phyloP scores from a whole-genome alignment of 2,329 filamentous ascomycete genomes.

The Dothistroma pini region DNA sequence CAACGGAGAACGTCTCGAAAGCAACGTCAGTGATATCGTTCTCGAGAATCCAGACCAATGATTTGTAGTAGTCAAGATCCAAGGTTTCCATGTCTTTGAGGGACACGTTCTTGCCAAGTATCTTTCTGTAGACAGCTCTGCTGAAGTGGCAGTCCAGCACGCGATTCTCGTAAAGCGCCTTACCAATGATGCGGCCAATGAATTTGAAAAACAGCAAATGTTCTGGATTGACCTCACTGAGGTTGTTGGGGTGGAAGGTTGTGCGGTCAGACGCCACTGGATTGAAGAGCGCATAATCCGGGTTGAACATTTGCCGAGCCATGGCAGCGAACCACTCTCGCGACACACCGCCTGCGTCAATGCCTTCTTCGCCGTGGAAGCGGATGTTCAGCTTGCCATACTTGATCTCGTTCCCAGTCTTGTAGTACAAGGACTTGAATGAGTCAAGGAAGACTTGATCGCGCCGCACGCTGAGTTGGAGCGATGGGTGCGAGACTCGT shows the following conservation, averaged over 20 bases:
- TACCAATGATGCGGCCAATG: conserved; percentile 96
- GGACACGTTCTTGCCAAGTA: conserved; percentile 89
- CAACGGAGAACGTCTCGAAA: conserved; percentile 90
- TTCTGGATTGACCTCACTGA: conserved; percentile 90
- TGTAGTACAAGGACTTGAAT: conserved; percentile 98
- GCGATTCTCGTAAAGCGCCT: conserved; percentile 92
- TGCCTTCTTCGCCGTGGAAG: conserved; percentile 95
- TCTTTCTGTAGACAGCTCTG: conserved; percentile 96
- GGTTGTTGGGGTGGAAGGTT: conserved; percentile 96
- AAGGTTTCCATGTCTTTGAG: conserved; percentile 99
- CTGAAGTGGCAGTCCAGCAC: conserved; percentile 99
- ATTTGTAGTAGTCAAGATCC: conserved; percentile 98
- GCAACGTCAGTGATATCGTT: conserved; percentile 99
- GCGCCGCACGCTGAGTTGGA: conserved; percentile 86
- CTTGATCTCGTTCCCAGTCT: conserved; percentile 94
- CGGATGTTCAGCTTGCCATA: conserved; percentile 97
- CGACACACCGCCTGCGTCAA: conserved; percentile 95
- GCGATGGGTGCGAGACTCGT: conserved; percentile 67
- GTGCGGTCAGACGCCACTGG: conserved; percentile 96
- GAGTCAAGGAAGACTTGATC: conserved; percentile 98
- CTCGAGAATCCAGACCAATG: conserved; percentile 94
- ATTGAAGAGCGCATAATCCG: conserved; percentile 93
- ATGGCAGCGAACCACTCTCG: conserved; percentile 99
- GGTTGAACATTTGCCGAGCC: conserved; percentile 97
- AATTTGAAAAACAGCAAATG: conserved; percentile 99